Evolutionary conservation across 1,284 basidiomycete genomes (phyloP).

Genomic region (Apiotrichum brassicae): DNA sequence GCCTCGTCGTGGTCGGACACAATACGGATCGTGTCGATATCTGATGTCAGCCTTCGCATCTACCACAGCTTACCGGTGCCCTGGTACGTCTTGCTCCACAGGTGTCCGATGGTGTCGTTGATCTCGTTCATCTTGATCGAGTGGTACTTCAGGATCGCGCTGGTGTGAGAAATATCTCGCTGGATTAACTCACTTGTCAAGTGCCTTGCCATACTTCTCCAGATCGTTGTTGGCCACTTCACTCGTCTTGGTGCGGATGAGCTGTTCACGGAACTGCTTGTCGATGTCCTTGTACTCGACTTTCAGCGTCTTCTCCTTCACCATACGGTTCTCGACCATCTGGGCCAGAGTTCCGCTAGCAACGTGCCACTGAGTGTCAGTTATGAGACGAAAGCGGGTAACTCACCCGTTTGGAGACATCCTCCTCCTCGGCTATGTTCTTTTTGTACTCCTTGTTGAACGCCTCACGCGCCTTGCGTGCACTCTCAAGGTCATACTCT

Average conservation of each 20-base stretch:
- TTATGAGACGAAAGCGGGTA: too few species aligned
- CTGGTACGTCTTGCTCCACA: constrained; percentile 99
- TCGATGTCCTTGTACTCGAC: constrained; percentile 82
- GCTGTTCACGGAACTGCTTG: constrained; percentile 78
- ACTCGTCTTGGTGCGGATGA: constrained; percentile 94
- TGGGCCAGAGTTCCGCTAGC: constrained; percentile 75
- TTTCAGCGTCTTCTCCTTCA: constrained; percentile 62
- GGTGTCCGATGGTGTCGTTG: constrained; percentile 88
- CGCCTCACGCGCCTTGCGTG: constrained; percentile 67
- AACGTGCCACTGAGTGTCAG: constrained; percentile 62
- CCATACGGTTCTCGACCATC: constrained; percentile 62
- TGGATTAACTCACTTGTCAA: constrained; percentile 82
- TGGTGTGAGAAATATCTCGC: too few species aligned
- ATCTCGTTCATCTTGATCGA: constrained; percentile 99
- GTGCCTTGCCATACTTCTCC: constrained; percentile 93
- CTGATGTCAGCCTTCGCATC: constrained; percentile 47
- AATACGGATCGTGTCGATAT: constrained; percentile 97
- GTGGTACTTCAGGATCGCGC: constrained; percentile 98
- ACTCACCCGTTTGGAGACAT: constrained; percentile 10
- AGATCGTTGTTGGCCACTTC: constrained; percentile 92
- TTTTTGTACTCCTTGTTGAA: constrained; percentile 75
- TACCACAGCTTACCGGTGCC: constrained; percentile 66
- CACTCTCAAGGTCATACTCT: constrained; percentile 69
- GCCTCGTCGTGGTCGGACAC: constrained; percentile 83
- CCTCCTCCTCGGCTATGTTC: constrained; percentile 53